These are phyloP conservation scores for Dictyostelium capitatum DNA, from an alignment of 78 protist species.

Conservation along the genomic window DNA sequence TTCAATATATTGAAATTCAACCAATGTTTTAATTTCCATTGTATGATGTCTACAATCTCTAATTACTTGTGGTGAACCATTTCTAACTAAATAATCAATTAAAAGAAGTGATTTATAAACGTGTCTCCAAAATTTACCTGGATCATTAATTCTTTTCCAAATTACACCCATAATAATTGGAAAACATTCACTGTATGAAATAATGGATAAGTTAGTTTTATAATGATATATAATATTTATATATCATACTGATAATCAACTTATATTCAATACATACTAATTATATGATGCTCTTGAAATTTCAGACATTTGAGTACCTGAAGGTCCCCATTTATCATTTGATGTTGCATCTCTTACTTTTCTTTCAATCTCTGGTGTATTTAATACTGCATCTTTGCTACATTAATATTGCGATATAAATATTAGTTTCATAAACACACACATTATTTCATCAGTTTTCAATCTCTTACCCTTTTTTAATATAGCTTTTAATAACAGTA, in stretches of 20 bases:
- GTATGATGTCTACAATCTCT: conserved; percentile 84
- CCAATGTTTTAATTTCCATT: conserved; percentile 78
- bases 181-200: conserved; percentile 61
- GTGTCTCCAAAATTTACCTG: conserved; percentile 87
- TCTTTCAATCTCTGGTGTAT: conserved; percentile 83
- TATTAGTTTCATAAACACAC: no score
- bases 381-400: conserved; percentile 80
- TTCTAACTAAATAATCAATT: conserved; percentile 80
- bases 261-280: conserved; percentile 22
- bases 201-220: not conserved
- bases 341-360: conserved; percentile 87
- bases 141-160: conserved; percentile 84
- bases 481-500: conserved; percentile 64
- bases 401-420: no score
- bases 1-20: conserved; percentile 83
- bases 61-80: conserved; percentile 84
- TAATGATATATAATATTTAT: not conserved
- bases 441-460: no score
- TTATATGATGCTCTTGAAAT: conserved; percentile 83
- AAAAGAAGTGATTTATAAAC: conserved; percentile 81
- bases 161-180: conserved; percentile 86
- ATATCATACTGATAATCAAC: not conserved
- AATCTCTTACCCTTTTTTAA: conserved; percentile 70
- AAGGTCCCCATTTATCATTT: conserved; percentile 89
- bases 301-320: conserved; percentile 87